Base-by-base conservation (phyloP, 768 basidiomycete genomes). In the Mycena rosella region DNA sequence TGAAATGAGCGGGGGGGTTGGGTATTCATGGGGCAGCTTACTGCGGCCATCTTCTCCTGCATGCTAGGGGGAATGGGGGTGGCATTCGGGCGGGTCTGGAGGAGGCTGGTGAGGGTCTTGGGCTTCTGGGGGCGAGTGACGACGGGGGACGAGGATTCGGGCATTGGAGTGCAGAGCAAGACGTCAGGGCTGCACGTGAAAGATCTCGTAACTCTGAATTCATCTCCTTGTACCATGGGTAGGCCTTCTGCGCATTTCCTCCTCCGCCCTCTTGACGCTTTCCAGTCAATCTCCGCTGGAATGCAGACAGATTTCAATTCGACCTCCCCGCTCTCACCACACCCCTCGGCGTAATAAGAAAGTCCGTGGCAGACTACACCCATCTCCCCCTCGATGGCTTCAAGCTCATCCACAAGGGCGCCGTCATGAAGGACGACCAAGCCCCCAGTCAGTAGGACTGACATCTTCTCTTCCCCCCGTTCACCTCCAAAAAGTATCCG, bases 21-120 rank as follows among this genome's bases (percentile, higher is more conserved):
- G 44, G 29, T n/a, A 17, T 18, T 11, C 22, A 27, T 4, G 17
- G 8, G 42, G 22, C 48, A 47, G 84, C 79, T 73, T 76, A 96
- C 95, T 30, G 92, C 94, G 45, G 93, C 94, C 92, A 98, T 93
- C 84, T 96, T 98, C 68, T 94, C 95, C 76, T 96, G 96, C 49
- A 99, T 86, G 51, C 89, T 86, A 0, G 96, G 94, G 0, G 96
- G 96, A 68, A 99, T 93, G 52, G 92, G 91, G 0, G 91, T 91
- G 22, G 86, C 78, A 45, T 81, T 79, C 67, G 75, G 64, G 70
- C 74, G 65, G 77, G 67, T 63, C 75, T 78, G 79, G 68, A 89
- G 84, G 49, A 89, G 81, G 63, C 81, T 78, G 27, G 81, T 81
- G 74, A 82, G 70, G 52, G 78, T 70, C 71, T 79, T 73, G n/a